phyloP scores from a whole-genome alignment of 345 rosid genomes.

The Syzygium aromaticum region DNA sequence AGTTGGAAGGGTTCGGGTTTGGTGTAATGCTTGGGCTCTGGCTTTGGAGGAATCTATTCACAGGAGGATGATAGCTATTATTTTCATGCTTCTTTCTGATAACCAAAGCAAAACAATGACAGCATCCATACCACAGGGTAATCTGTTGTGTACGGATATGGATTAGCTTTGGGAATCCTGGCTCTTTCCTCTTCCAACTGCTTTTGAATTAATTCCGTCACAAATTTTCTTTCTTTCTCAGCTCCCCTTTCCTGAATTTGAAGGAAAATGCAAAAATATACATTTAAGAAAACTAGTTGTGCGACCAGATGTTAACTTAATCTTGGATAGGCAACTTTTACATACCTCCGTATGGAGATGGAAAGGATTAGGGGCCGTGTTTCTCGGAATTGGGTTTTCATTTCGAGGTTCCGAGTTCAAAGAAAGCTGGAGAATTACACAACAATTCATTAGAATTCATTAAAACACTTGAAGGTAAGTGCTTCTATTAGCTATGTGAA shows the following conservation, averaged over 20 bases:
- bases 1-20: constrained; percentile 78
- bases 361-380: constrained; percentile 82
- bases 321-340: background rate
- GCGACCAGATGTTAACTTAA: background rate
- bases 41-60: constrained; percentile 78
- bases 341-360: constrained; percentile 82
- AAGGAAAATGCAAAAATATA: background rate
- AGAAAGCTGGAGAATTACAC: constrained; percentile 48
- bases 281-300: background rate
- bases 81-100: background rate
- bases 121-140: constrained; percentile 71
- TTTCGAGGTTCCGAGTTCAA: constrained; percentile 58
- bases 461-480: background rate
- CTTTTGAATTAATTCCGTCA: constrained; percentile 46
- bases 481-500: background rate
- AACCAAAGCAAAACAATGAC: background rate
- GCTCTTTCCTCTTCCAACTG: constrained; percentile 65
- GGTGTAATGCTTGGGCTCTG: constrained; percentile 78
- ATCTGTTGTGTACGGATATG: constrained; percentile 95
- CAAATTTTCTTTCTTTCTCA: constrained; percentile 66
- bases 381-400: constrained; percentile 57
- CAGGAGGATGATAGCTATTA: background rate
- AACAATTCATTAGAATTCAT: background rate
- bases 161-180: constrained; percentile 72
- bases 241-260: constrained; percentile 83